These are phyloP conservation scores for Botrytis medusae DNA, from an alignment of 2,329 filamentous ascomycete genomes.

Conservation along the genomic window DNA sequence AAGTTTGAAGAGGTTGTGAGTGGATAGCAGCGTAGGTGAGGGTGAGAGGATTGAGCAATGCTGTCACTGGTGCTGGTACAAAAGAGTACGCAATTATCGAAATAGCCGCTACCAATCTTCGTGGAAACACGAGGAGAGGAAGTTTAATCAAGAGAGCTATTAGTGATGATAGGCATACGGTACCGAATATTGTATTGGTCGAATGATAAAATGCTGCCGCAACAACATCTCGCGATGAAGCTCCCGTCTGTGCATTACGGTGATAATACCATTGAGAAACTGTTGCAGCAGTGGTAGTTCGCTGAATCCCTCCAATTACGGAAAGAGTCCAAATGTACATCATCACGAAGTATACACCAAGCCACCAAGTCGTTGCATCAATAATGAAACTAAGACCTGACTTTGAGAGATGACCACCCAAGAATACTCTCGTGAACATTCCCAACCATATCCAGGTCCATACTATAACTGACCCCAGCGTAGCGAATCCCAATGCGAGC, in stretches of 20 bases:
- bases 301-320: constrained; percentile 83
- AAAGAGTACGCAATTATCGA: constrained; percentile 73
- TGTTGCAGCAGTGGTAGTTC: constrained; percentile 87
- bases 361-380: constrained; percentile 87
- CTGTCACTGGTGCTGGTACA: constrained; percentile 80
- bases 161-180: constrained; percentile 84
- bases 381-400: constrained; percentile 68
- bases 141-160: constrained; percentile 78
- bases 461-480: constrained; percentile 70
- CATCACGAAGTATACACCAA: constrained; percentile 87
- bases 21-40: constrained; percentile 94
- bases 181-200: constrained; percentile 83
- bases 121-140: constrained; percentile 80
- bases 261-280: constrained; percentile 99
- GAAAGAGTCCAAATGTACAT: constrained; percentile 95
- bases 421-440: constrained; percentile 95
- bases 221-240: constrained; percentile 78
- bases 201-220: constrained; percentile 80
- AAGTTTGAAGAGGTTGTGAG: constrained; percentile 74
- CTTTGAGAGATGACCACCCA: constrained; percentile 83
- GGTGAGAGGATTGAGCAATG: constrained; percentile 86
- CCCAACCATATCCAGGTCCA: constrained; percentile 97
- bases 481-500: constrained; percentile 77
- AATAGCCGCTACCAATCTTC: constrained; percentile 62
- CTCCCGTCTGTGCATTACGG: constrained; percentile 74